Evolutionary conservation across 2,329 filamentous ascomycete genomes (phyloP).

Genomic region (Monosporascus sp.): DNA sequence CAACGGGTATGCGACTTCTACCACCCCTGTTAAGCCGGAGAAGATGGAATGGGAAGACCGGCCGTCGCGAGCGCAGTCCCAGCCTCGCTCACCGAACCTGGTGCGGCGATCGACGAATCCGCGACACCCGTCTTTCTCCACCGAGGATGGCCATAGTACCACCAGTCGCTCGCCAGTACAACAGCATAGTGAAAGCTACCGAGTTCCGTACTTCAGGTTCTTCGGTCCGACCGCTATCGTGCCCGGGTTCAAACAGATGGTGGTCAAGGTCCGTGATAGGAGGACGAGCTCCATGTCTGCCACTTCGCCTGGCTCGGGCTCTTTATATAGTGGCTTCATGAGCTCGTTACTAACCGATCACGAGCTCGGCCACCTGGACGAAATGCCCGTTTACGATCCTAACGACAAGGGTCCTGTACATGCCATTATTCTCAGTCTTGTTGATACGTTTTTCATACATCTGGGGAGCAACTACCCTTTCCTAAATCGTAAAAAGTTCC

Average conservation of each 20-base stretch:
- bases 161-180: constrained; percentile 39
- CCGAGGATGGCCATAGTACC: constrained; percentile 34
- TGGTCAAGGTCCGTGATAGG: constrained; percentile 66
- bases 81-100: constrained; percentile 18
- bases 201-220: constrained; percentile 85
- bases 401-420: constrained; percentile 66
- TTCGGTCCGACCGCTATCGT: constrained; percentile 89
- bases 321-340: constrained; percentile 28
- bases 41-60: constrained; percentile 25
- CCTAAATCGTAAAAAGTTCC: constrained; percentile 65
- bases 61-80: constrained; percentile 12
- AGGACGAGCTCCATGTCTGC: constrained; percentile 57
- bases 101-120: constrained; percentile 20
- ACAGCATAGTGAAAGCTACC: constrained; percentile 50
- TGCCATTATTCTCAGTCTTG: constrained; percentile 68
- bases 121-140: constrained; percentile 33
- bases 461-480: constrained; percentile 86
- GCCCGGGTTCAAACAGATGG: constrained; percentile 90
- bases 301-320: constrained; percentile 42
- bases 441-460: constrained; percentile 75
- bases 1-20: constrained; percentile 14
- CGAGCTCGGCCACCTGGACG: constrained; percentile 39
- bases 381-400: constrained; percentile 70
- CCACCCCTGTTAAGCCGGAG: constrained; percentile 24
- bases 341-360: constrained; percentile 38